These are phyloP conservation scores for Aspergillus fischeri DNA, from an alignment of 2,329 filamentous ascomycete genomes.

Conservation along the genomic window DNA sequence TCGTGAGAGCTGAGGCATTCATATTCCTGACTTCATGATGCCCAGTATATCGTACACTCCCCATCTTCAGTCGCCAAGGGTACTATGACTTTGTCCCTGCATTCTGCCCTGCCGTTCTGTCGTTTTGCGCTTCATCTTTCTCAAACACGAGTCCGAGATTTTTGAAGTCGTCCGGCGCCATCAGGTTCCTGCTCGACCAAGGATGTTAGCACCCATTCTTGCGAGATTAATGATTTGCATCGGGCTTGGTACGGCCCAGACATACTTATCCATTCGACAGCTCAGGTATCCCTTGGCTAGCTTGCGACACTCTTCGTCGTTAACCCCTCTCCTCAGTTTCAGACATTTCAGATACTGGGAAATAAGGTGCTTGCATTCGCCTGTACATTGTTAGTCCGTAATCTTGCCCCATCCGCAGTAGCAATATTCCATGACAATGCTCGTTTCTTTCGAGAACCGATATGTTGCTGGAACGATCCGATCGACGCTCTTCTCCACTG, in stretches of 20 bases:
- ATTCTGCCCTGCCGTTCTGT: conserved; percentile 4
- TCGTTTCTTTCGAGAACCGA: not conserved
- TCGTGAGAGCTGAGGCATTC: not conserved
- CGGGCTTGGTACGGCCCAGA: conserved; percentile 7
- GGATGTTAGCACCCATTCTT: not conserved
- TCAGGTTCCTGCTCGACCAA: conserved; percentile 65
- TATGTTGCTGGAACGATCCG: not conserved
- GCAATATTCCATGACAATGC: not conserved
- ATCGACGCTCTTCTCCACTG: not conserved
- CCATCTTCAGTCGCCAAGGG: not conserved
- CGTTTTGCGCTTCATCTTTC: conserved; percentile 22
- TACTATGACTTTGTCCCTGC: conserved; percentile 9
- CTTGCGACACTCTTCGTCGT: conserved; percentile 78
- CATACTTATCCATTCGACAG: conserved; percentile 92
- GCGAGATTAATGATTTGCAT: not conserved
- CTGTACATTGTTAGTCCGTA: conserved; percentile 40
- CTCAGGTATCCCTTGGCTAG: conserved; percentile 83
- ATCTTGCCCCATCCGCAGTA: not conserved
- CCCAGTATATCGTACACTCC: not conserved
- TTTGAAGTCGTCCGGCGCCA: conserved; percentile 92
- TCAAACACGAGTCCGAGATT: conserved; percentile 77
- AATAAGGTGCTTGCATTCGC: conserved; percentile 92
- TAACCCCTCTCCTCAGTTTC: conserved; percentile 75
- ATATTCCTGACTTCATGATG: conserved; percentile 1
- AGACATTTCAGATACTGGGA: conserved; percentile 80